phyloP scores from a whole-genome alignment of 1,139 yeast genomes.

The Pneumocystis wakefieldiae region DNA sequence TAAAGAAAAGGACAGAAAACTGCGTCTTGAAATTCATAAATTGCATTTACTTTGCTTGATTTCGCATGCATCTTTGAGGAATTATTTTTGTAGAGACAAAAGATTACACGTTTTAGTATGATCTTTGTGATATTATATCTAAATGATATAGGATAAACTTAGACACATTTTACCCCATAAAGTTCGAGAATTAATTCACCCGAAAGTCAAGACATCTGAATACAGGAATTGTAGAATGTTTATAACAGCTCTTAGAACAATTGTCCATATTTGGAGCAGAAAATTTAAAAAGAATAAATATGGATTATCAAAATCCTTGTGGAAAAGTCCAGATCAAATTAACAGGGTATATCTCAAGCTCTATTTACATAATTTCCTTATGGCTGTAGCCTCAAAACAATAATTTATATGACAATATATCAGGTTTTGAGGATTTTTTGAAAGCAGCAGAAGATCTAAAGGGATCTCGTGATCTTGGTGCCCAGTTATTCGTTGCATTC shows the following conservation, averaged over 20 bases:
- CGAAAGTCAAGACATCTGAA: conserved; percentile 29
- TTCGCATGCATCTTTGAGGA: conserved; percentile 50
- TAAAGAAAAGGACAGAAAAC: conserved; percentile 41
- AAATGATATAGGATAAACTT: conserved; percentile 10
- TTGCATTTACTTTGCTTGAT: conserved; percentile 42
- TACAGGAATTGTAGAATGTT: conserved; percentile 47
- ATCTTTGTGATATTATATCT: not conserved
- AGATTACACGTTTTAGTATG: conserved; percentile 27
- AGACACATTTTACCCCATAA: conserved; percentile 33
- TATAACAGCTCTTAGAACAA: conserved; percentile 54
- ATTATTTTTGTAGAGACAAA: conserved; percentile 52
- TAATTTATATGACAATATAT: conserved; percentile 5
- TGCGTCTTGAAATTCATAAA: conserved; percentile 45
- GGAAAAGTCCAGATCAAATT: conserved; percentile 1
- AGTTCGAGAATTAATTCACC: conserved; percentile 34
- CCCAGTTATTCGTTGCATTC: conserved; percentile 75
- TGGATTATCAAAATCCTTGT: conserved; percentile 9
- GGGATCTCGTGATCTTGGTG: conserved; percentile 69
- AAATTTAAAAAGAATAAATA: conserved; percentile 16
- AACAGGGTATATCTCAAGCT: conserved; percentile 2
- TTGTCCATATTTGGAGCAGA: conserved; percentile 33
- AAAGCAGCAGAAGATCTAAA: conserved; percentile 30
- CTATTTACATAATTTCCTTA: conserved; percentile 13
- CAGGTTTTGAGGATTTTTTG: conserved; percentile 28
- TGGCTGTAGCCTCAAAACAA: not conserved